Evolutionary conservation across 2,329 filamentous ascomycete genomes (phyloP).

Genomic region (Blastomyces parvus): DNA sequence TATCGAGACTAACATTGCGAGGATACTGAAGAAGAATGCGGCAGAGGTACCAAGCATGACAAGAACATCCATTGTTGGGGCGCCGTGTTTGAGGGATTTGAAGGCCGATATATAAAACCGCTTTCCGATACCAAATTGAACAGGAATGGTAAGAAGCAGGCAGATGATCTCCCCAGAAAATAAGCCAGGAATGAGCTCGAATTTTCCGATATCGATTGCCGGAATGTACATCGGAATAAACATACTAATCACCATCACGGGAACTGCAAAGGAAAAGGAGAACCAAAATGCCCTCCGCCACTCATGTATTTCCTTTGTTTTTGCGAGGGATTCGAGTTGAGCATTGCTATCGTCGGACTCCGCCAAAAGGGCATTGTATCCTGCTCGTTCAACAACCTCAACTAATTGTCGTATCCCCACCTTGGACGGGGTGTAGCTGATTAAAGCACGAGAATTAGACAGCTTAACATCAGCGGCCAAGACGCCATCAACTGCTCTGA

Average conservation of each 20-base stretch:
- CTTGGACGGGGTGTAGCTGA: constrained; percentile 61
- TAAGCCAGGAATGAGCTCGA: constrained; percentile 60
- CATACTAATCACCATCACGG: constrained; percentile 91
- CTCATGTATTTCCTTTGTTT: constrained; percentile 91
- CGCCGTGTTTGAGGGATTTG: constrained; percentile 80
- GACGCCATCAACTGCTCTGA: constrained; percentile 61
- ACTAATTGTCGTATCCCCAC: constrained; percentile 76
- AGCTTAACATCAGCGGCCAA: constrained; percentile 64
- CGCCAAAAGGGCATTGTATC: constrained; percentile 80
- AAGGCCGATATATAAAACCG: constrained; percentile 91
- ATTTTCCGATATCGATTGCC: constrained; percentile 63
- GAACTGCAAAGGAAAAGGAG: constrained; percentile 72
- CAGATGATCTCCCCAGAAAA: constrained; percentile 84
- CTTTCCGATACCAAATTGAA: constrained; percentile 92
- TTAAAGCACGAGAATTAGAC: constrained; percentile 60
- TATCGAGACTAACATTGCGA: constrained; percentile 76
- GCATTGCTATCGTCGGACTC: constrained; percentile 95
- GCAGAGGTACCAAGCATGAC: constrained; percentile 89
- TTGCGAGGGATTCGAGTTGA: constrained; percentile 88
- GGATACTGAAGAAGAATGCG: constrained; percentile 90
- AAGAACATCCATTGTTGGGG: constrained; percentile 95
- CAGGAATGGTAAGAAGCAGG: constrained; percentile 72
- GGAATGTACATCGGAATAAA: constrained; percentile 77
- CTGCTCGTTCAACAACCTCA: constrained; percentile 67
- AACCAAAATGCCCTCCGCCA: constrained; percentile 75